phyloP scores from a whole-genome alignment of 2,329 filamentous ascomycete genomes.

The Didymella exigua region DNA sequence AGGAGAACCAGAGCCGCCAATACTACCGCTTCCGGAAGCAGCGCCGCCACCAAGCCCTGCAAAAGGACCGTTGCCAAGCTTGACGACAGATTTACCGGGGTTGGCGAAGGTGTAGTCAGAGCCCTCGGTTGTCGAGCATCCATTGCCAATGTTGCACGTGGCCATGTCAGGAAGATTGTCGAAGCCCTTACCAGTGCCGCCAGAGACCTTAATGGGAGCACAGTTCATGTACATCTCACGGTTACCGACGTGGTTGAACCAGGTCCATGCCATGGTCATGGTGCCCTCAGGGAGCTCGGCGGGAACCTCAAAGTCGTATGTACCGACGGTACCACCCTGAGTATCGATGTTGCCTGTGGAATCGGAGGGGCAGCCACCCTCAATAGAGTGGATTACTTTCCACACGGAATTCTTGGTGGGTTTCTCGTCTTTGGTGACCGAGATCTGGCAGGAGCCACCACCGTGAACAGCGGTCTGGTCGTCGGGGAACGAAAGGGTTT shows the following conservation, averaged over 20 bases:
- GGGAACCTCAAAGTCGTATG: slow-evolving; percentile 76
- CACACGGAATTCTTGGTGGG: slow-evolving; percentile 72
- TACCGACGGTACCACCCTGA: slow-evolving; percentile 50
- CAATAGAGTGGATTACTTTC: slow-evolving; percentile 87
- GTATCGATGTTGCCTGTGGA: slow-evolving; percentile 13
- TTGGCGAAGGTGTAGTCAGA: slow-evolving; percentile 63
- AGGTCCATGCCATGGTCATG: slow-evolving; percentile 84
- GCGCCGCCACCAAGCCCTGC: slow-evolving; percentile 32
- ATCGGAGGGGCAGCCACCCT: slow-evolving; percentile 75
- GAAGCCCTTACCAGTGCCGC: slow-evolving; percentile 58
- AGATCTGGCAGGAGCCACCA: slow-evolving; percentile 88
- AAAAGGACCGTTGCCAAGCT: slow-evolving; percentile 32
- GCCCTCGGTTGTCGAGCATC: slow-evolving; percentile 61
- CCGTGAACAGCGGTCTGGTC: slow-evolving; percentile 77
- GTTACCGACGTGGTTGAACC: slow-evolving; percentile 88
- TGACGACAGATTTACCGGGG: slow-evolving; percentile 62
- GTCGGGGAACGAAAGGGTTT: slow-evolving; percentile 64
- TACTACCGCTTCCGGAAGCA: slow-evolving; percentile 7
- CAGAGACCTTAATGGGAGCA: slow-evolving; percentile 70
- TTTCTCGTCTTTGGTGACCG: slow-evolving; percentile 74
- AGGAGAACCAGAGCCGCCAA: slow-evolving; percentile 10
- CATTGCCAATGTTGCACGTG: slow-evolving; percentile 66
- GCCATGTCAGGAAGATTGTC: slow-evolving; percentile 72
- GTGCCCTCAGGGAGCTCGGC: slow-evolving; percentile 73
- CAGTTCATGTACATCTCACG: slow-evolving; percentile 99